phyloP scores from a whole-genome alignment of 1,284 basidiomycete species.

The Ceratobasidium sp. region DNA sequence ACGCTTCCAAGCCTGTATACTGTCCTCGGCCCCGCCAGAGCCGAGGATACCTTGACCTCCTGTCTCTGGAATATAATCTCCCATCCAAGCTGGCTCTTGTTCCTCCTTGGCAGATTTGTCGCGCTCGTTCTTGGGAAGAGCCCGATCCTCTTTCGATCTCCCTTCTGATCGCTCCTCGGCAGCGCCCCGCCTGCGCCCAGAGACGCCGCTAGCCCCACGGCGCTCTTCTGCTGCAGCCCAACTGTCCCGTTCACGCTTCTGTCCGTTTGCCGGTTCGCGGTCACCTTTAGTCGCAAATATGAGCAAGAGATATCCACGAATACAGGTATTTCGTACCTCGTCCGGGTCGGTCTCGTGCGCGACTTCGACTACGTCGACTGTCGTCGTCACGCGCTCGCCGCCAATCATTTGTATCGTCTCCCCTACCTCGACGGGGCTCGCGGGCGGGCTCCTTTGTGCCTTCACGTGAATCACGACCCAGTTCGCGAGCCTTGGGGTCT shows the following conservation, averaged over 20 bases:
- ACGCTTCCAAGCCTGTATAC: slow-evolving; percentile 91
- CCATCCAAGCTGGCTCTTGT: slow-evolving; percentile 92
- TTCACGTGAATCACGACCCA: slow-evolving; percentile 25
- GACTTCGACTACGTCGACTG: slow-evolving; percentile 24
- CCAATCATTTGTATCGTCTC: slow-evolving; percentile 41
- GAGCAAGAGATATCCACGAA: neutral
- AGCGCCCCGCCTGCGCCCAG: slow-evolving; percentile 63
- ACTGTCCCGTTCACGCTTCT: slow-evolving; percentile 56
- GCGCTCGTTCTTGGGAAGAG: slow-evolving; percentile 19
- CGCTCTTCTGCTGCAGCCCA: slow-evolving; percentile 66
- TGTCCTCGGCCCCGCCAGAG: slow-evolving; percentile 76
- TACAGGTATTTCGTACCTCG: slow-evolving; percentile 7
- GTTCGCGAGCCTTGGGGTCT: slow-evolving; percentile 26
- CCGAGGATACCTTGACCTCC: slow-evolving; percentile 58
- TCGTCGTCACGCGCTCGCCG: slow-evolving; percentile 37
- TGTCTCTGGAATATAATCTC: slow-evolving; percentile 73
- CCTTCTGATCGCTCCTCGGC: slow-evolving; percentile 44
- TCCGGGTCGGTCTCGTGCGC: slow-evolving; percentile 5
- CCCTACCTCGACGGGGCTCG: slow-evolving; percentile 18
- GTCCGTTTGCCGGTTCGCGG: slow-evolving; percentile 55
- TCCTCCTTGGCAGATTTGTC: slow-evolving; percentile 61
- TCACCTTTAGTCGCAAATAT: slow-evolving; percentile 57
- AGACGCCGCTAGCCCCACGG: slow-evolving; percentile 62
- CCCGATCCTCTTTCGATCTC: slow-evolving; percentile 50
- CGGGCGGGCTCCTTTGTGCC: slow-evolving; percentile 17